Evolutionary conservation across 192 early-diverging fungal species (phyloP).

Genomic region (Coemansia sp.): DNA sequence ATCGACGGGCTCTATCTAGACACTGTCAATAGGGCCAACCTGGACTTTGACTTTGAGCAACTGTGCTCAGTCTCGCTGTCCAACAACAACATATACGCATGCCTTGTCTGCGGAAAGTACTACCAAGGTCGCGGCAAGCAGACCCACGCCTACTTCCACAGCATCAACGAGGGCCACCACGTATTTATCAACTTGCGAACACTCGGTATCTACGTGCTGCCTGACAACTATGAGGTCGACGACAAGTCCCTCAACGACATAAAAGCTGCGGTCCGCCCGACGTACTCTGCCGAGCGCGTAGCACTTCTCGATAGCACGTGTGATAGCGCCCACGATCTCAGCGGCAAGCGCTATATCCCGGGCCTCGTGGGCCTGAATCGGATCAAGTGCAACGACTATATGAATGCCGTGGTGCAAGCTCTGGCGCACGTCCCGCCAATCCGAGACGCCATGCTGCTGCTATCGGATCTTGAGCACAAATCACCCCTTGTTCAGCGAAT

Average conservation of each 20-base stretch:
- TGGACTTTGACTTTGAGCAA: constrained; percentile 99
- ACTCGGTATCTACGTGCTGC: constrained; percentile 85
- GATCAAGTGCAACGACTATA: constrained; percentile 93
- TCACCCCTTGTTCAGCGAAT: constrained; percentile 74
- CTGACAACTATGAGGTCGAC: constrained; percentile 90
- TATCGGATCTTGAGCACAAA: constrained; percentile 30
- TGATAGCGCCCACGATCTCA: constrained; percentile 72
- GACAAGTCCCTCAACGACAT: constrained; percentile 91
- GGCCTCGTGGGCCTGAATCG: constrained; percentile 96
- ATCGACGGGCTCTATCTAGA: constrained; percentile 73
- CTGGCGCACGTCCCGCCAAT: constrained; percentile 85
- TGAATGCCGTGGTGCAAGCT: constrained; percentile 90
- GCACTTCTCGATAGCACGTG: constrained; percentile 62
- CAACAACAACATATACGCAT: constrained; percentile 94
- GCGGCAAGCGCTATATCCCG: constrained; percentile 82
- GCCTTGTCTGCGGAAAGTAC: constrained; percentile 96
- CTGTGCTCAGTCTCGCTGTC: constrained; percentile 94
- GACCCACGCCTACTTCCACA: constrained; percentile 96
- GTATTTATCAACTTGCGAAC: constrained; percentile 93
- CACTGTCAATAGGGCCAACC: constrained; percentile 79
- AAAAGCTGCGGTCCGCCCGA: constrained; percentile 86
- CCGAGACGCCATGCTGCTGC: constrained; percentile 77
- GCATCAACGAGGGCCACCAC: constrained; percentile 93
- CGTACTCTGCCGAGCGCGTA: constrained; percentile 72
- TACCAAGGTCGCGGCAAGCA: constrained; percentile 90